Conservation (phyloP, 2,329 filamentous ascomycete species). For the Cladosporium phlei region DNA sequence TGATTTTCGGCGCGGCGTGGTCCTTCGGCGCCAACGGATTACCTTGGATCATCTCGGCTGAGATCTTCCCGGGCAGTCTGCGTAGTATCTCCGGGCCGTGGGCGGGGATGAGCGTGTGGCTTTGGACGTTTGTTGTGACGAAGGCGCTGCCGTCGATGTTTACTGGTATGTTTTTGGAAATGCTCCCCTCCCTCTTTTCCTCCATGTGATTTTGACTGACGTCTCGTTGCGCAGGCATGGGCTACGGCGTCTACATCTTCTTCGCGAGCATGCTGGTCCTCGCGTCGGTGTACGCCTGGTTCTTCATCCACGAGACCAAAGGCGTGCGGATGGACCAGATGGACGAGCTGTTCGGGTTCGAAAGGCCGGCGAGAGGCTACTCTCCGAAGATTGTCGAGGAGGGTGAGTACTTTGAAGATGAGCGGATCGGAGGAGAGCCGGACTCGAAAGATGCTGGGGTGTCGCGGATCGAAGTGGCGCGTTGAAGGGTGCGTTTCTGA, state of each 20-base stretch:
- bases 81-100: conserved; percentile 37
- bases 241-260: conserved; percentile 39
- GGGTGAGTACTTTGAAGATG: not conserved
- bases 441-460: conserved; percentile 1
- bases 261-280: conserved; percentile 36
- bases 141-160: conserved; percentile 40
- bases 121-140: conserved; percentile 37
- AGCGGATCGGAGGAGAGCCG: too few species aligned
- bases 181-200: too few species aligned
- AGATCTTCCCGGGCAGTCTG: conserved; percentile 39
- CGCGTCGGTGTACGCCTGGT: conserved; percentile 36
- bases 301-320: conserved; percentile 39
- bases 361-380: conserved; percentile 15
- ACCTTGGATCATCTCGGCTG: conserved; percentile 42
- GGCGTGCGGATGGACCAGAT: conserved; percentile 36
- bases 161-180: conserved; percentile 22
- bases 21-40: conserved; percentile 36
- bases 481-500: too few species aligned
- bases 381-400: conserved; percentile 12
- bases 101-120: conserved; percentile 32
- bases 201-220: not conserved
- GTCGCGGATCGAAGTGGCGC: conserved; percentile 1
- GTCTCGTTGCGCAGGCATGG: conserved; percentile 22
- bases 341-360: conserved; percentile 35
- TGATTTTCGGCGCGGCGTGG: conserved; percentile 38